These are phyloP conservation scores for Phytophthora lateralis DNA, from an alignment of 352 stramenopile species.

Conservation along the genomic window DNA sequence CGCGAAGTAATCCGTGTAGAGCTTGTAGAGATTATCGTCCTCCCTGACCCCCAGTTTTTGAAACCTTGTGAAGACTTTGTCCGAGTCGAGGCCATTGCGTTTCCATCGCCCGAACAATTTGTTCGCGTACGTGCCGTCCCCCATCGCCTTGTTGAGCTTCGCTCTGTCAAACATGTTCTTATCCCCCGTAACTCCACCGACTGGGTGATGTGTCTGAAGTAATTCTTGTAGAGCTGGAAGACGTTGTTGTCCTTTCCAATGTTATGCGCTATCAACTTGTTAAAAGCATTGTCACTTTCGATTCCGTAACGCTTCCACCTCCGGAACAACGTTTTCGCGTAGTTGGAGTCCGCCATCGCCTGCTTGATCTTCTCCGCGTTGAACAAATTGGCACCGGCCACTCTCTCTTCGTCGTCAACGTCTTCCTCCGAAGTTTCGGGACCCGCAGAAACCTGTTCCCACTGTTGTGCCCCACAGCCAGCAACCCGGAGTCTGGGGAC, in stretches of 20 bases:
- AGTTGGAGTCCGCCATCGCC: constrained; percentile 2
- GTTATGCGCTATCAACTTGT: background rate
- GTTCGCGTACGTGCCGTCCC: background rate
- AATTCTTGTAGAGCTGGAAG: background rate
- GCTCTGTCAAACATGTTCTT: constrained; percentile 2
- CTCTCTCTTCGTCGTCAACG: background rate
- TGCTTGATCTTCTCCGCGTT: constrained; percentile 4
- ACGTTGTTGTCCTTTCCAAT: background rate
- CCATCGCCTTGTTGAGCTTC: background rate
- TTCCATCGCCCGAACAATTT: constrained; percentile 1
- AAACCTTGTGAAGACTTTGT: constrained; percentile 1
- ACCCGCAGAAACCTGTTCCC: too few species aligned
- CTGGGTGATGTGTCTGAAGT: background rate
- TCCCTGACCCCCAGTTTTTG: background rate
- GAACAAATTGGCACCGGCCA: constrained; percentile 10
- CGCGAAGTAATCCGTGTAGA: background rate
- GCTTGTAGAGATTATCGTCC: background rate
- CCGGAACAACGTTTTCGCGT: constrained; percentile 10
- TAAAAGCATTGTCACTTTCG: background rate
- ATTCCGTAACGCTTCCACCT: constrained; percentile 11
- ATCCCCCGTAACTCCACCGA: background rate
- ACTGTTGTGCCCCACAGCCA: too few species aligned
- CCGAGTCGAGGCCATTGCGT: background rate
- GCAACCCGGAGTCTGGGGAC: too few species aligned
- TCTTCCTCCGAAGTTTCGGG: too few species aligned